Evolutionary conservation across 1,139 yeast species (phyloP).

Genomic region (Debaryomyces coudertii): DNA sequence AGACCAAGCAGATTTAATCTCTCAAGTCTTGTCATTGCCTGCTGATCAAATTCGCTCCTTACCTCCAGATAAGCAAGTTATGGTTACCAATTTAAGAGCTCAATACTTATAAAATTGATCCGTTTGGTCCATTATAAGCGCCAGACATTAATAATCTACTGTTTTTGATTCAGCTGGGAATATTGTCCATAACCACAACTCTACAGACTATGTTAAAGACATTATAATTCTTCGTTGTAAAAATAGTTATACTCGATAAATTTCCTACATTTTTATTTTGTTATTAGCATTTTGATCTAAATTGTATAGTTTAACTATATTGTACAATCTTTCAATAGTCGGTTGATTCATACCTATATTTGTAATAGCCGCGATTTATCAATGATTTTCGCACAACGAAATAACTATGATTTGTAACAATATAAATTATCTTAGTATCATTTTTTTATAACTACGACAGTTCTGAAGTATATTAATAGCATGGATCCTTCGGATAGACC

Average conservation of each 20-base stretch:
- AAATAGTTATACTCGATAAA: background rate
- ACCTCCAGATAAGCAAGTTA: conserved; percentile 61
- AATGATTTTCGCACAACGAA: conserved; percentile 5
- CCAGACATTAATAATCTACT: background rate
- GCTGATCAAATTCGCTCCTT: conserved; percentile 57
- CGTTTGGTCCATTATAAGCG: background rate
- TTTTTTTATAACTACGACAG: background rate
- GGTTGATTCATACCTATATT: background rate
- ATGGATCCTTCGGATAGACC: conserved; percentile 23
- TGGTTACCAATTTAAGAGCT: conserved; percentile 60
- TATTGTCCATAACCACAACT: background rate
- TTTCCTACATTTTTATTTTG: background rate
- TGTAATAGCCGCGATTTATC: conserved; percentile 6
- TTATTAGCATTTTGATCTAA: conserved; percentile 3
- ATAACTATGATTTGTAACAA: background rate
- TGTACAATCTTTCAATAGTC: background rate
- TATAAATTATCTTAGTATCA: background rate
- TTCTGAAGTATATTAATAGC: background rate
- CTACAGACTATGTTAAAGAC: background rate
- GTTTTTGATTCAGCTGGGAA: background rate
- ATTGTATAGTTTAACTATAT: conserved; percentile 2
- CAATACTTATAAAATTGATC: conserved; percentile 48
- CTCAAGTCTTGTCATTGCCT: conserved; percentile 62
- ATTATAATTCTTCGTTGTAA: background rate
- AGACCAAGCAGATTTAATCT: conserved; percentile 65